Conservation (phyloP, 768 basidiomycete species). For the Pleurotus tuber-regium region DNA sequence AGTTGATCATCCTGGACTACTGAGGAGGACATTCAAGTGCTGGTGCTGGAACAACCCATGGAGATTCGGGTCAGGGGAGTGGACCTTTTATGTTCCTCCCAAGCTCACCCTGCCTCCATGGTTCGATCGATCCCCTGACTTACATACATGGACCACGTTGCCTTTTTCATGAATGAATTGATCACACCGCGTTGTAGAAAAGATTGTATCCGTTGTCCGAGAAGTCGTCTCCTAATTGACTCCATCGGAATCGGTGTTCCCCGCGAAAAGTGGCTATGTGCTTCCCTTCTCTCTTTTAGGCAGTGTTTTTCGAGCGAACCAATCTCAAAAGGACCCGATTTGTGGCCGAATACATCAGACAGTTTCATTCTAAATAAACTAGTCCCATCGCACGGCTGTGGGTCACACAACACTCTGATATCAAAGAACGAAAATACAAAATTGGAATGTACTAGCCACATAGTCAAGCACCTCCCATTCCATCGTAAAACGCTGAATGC, state of each 20-base stretch:
- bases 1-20: slow-evolving; percentile 10
- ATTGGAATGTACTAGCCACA: slow-evolving; percentile 57
- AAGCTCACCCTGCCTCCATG: neutral
- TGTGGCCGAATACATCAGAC: slow-evolving; percentile 14
- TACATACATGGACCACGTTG: neutral
- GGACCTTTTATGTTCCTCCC: neutral
- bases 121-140: neutral
- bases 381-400: slow-evolving; percentile 11
- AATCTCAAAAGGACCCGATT: neutral
- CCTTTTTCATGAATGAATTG: neutral
- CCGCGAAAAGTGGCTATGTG: too few relatives aligned
- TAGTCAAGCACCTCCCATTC: slow-evolving; percentile 71
- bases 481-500: slow-evolving; percentile 34
- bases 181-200: too few relatives aligned
- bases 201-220: too few relatives aligned
- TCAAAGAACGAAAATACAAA: neutral
- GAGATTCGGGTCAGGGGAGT: too few relatives aligned
- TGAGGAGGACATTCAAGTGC: too few relatives aligned
- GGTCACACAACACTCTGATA: neutral
- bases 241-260: too few relatives aligned
- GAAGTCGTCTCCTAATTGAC: too few relatives aligned
- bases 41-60: too few relatives aligned
- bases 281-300: too few relatives aligned
- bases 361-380: slow-evolving; percentile 16
- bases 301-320: neutral